Evolutionary conservation across 441 rosid species (phyloP).

Genomic region (Mallotus japonicus): DNA sequence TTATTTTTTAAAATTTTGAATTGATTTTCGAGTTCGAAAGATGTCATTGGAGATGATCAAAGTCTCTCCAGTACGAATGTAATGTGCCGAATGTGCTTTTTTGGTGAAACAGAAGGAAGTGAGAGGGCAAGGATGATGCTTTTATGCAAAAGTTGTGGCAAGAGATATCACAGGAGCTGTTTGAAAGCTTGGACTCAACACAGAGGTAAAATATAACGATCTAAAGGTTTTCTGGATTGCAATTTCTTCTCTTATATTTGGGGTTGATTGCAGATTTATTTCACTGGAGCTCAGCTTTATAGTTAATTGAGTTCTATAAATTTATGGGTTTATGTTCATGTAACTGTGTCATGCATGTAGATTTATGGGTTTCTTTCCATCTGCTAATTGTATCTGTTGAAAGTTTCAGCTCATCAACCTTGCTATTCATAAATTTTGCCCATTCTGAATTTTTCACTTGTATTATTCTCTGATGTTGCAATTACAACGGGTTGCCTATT

Average conservation of each 20-base stretch:
- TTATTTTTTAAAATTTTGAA: background rate
- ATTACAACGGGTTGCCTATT: background rate
- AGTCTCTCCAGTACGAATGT: slow-evolving; percentile 45
- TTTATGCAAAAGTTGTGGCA: slow-evolving; percentile 74
- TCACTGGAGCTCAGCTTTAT: slow-evolving; percentile 69
- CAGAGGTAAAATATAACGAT: slow-evolving; percentile 57
- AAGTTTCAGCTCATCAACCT: background rate
- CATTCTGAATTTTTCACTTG: background rate
- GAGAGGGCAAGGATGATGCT: slow-evolving; percentile 66
- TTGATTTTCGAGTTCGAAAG: slow-evolving; percentile 35
- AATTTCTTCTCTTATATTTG: slow-evolving; percentile 24
- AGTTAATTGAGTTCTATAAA: background rate
- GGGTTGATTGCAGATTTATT: slow-evolving; percentile 66
- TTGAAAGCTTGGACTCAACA: slow-evolving; percentile 85
- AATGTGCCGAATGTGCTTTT: slow-evolving; percentile 82
- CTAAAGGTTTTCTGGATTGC: slow-evolving; percentile 18
- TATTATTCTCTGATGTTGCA: background rate
- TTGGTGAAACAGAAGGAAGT: slow-evolving; percentile 85
- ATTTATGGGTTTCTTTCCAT: background rate
- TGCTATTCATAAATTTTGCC: background rate
- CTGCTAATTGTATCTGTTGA: slow-evolving; percentile 2
- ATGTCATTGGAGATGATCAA: slow-evolving; percentile 32
- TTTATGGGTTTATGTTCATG: background rate
- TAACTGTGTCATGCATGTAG: no score
- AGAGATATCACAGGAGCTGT: slow-evolving; percentile 89